A percentile compares a stretch with the other conserved stretches of the same genome.
phyloP scores from a whole-genome alignment of 2,329 filamentous ascomycete genomes.

The Pseudogymnoascus sp. region DNA sequence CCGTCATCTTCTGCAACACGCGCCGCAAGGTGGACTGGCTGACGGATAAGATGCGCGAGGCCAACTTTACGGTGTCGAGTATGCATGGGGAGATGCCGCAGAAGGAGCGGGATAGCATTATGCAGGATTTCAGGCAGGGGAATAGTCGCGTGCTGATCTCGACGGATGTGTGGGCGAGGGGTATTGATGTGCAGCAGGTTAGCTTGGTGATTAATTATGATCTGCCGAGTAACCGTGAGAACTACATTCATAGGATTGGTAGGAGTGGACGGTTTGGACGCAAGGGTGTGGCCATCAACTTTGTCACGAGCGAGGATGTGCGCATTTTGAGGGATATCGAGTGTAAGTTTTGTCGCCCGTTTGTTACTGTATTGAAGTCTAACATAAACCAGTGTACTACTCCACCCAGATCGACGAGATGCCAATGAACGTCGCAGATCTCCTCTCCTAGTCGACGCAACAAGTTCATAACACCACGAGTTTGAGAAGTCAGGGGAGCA shows the following conservation, averaged over 20 bases:
- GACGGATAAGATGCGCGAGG: conserved; percentile 98
- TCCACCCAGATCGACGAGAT: conserved; percentile 75
- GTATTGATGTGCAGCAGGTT: conserved; percentile 98
- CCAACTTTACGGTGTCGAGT: conserved; percentile 95
- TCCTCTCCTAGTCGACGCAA: conserved; percentile 20
- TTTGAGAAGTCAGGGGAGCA: background rate
- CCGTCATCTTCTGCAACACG: conserved; percentile 99
- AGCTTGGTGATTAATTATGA: conserved; percentile 99
- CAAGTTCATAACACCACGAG: background rate
- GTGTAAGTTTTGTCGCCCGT: conserved; percentile 44
- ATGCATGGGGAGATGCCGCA: conserved; percentile 99
- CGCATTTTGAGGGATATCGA: conserved; percentile 96
- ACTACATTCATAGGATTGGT: conserved; percentile 98
- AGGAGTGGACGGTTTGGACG: conserved; percentile 90
- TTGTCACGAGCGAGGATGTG: conserved; percentile 96
- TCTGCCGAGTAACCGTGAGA: conserved; percentile 94
- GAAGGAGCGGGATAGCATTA: conserved; percentile 95
- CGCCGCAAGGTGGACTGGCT: conserved; percentile 98
- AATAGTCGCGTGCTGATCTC: conserved; percentile 95
- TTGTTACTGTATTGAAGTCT: conserved; percentile 10
- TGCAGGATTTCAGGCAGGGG: conserved; percentile 97
- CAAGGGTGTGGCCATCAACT: conserved; percentile 99
- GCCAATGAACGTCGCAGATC: conserved; percentile 62
- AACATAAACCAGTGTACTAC: conserved; percentile 51
- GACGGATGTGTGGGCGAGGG: conserved; percentile 94